A percentile compares a stretch with the other conserved stretches of the same genome.
phyloP scores from a whole-genome alignment of 2,329 filamentous ascomycete genomes.

The Colletotrichum lindemuthianum region DNA sequence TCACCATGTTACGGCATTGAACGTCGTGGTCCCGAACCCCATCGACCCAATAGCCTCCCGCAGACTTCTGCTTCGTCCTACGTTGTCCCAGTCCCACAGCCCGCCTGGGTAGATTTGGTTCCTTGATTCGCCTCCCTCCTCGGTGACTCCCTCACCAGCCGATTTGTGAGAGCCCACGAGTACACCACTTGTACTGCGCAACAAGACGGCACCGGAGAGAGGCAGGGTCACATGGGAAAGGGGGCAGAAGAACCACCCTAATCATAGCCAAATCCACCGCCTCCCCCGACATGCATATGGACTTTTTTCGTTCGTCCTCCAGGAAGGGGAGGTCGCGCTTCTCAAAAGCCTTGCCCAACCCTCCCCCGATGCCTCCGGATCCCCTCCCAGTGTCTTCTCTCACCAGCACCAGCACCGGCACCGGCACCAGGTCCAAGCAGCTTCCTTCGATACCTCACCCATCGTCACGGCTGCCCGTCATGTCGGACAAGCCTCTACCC shows the following conservation, averaged over 20 bases:
- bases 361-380: constrained; percentile 48
- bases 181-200: neutral
- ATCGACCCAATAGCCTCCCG: constrained; percentile 25
- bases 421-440: constrained; percentile 27
- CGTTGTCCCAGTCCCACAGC: constrained; percentile 30
- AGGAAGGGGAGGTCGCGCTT: constrained; percentile 62
- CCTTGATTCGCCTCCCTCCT: constrained; percentile 24
- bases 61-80: constrained; percentile 22
- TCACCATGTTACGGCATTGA: constrained; percentile 28
- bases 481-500: constrained; percentile 37
- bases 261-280: constrained; percentile 7
- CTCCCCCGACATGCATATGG: constrained; percentile 24
- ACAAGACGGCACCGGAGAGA: constrained; percentile 1
- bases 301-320: constrained; percentile 42
- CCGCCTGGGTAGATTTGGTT: constrained; percentile 15
- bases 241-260: constrained; percentile 17
- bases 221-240: constrained; percentile 25
- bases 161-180: constrained; percentile 22
- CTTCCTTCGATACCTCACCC: constrained; percentile 36
- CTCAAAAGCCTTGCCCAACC: constrained; percentile 66
- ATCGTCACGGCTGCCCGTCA: constrained; percentile 10
- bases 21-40: constrained; percentile 21
- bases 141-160: constrained; percentile 18
- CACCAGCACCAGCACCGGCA: neutral
- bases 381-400: constrained; percentile 9